phyloP scores from a whole-genome alignment of 163 green algal species.

The Picocystis sp. region DNA sequence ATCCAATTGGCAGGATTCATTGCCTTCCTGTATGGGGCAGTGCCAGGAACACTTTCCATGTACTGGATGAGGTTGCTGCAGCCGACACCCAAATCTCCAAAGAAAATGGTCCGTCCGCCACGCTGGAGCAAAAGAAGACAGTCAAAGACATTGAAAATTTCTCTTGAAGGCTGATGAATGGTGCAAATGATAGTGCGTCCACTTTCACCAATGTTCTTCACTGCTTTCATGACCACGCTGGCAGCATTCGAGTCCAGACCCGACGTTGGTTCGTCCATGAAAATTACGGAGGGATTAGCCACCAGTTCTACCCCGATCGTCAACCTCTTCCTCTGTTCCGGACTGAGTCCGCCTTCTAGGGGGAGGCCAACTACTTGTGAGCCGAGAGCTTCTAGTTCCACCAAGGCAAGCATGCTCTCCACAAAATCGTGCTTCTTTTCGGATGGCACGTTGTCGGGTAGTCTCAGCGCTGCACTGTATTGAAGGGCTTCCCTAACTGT shows the following conservation, averaged over 20 bases:
- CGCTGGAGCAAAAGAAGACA: conserved; percentile 55
- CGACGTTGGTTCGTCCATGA: conserved; percentile 36
- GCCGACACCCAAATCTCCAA: conserved; percentile 34
- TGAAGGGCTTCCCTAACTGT: conserved; percentile 31
- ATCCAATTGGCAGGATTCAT: conserved; percentile 71
- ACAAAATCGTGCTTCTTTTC: conserved; percentile 4
- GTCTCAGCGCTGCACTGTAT: conserved; percentile 20
- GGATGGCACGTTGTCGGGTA: neutral
- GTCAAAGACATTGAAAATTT: conserved; percentile 44
- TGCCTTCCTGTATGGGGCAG: conserved; percentile 19
- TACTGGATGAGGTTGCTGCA: conserved; percentile 38
- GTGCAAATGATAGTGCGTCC: conserved; percentile 25
- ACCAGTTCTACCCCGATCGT: conserved; percentile 2
- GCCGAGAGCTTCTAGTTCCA: conserved; percentile 39
- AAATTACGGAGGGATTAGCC: conserved; percentile 11
- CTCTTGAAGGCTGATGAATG: conserved; percentile 13
- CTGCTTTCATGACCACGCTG: conserved; percentile 57
- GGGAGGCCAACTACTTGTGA: neutral
- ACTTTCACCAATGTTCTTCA: conserved; percentile 43
- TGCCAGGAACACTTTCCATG: conserved; percentile 34
- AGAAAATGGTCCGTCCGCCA: conserved; percentile 45
- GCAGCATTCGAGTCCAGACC: conserved; percentile 62
- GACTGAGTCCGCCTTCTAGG: neutral
- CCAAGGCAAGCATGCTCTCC: conserved; percentile 45
- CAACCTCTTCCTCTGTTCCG: neutral